Evolutionary conservation across 1,284 basidiomycete genomes (phyloP), one percentile per base, ranked within the genome.

Genomic region (Austroboletus novae-zelandiae): DNA sequence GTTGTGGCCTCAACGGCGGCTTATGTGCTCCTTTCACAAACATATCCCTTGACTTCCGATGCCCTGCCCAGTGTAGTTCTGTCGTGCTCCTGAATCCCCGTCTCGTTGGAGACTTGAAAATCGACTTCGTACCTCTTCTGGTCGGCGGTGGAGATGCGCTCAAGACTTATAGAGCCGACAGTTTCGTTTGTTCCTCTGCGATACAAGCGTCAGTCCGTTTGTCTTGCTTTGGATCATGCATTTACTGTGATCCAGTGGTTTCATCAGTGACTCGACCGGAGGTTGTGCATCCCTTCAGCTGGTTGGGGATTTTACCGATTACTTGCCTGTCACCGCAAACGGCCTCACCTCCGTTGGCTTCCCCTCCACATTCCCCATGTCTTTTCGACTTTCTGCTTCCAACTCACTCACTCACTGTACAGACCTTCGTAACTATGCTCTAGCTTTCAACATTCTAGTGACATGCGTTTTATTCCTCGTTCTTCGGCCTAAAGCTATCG

Each of bases 101-200:
- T 41, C 80, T 89, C 0, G 77, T 95, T n/a, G 91, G 92, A 27
- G 66, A 80, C 51, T 69, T 81, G 48, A 72, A 84, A 54, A 74
- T 85, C 35, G 80, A 80, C 36, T 89, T 83, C 58, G 76, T 81
- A 18, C 88, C 91, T 7, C 74, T 94, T 20, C 77, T 95, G 44
- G 87, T 95, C 1, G 93, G 93, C 9, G 92, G 92, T 14, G 89
- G 89, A 5, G 86, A 90, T 65, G 57, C 54, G 4, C 74, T 83
- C 43, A 61, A 66, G 27, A 91, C 89, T 4, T 94, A 94, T 61
- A 77, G 93, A 59, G 90, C 83, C 1, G 93, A 95, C 65, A 85
- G 78, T 45, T 95, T 94, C 65, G 79, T 94, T 32, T 95, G 93
- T 65, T 82, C 90, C 34, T 84, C 91, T 39, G 91, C 91, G n/a